Evolutionary conservation across 108 stramenopile species (phyloP), one percentile per base, ranked within the genome.

Genomic region (Schizochytrium sp.): DNA sequence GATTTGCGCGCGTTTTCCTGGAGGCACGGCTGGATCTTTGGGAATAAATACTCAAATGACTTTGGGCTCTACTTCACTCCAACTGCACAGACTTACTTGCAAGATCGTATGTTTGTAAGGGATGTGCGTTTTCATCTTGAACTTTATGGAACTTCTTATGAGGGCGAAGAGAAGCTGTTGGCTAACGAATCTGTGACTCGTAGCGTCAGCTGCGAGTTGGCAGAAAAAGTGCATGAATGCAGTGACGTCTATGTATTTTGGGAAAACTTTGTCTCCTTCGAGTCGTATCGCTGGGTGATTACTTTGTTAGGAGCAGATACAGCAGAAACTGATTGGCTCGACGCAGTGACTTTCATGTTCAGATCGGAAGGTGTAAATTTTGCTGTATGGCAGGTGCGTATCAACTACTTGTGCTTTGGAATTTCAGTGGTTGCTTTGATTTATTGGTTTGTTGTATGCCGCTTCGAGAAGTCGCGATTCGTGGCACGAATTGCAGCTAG

Each of bases 391-490:
- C 50, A 83, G 76, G 55, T 83, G 50, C 76, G 76, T 3, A 49
- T 83, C 28, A 83, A 83, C 76, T 83, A 83, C 28, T 53, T 83
- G 5, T 83, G 76, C 76, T 83, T 83, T 83, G 76, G 76, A n/a
- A 46, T 83, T 4, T 83, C 76, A 0, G 50, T 83, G 50, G 13
- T 42, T 8, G 76, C 28, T 53, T n/a, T 55, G 50, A 83, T 83
- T 53, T 83, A 3, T 28, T 83, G 76, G 76, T 50, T 55, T 12
- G 13, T 55, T 53, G 53, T 28, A n/a, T 83, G 76, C 3, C 76
- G 76, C 12, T n/a, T 17, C 8, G 76, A 83, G 0, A 5, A 12
- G 15, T n/a, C 5, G 28, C 47, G 76, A 38, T 38, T 44, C 59
- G 19, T 17, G 19, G 59, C 59, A n/a, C 59, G 2, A 8, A 69